Evolutionary conservation across 345 rosid genomes (phyloP).

Genomic region (Gossypium anomalum): DNA sequence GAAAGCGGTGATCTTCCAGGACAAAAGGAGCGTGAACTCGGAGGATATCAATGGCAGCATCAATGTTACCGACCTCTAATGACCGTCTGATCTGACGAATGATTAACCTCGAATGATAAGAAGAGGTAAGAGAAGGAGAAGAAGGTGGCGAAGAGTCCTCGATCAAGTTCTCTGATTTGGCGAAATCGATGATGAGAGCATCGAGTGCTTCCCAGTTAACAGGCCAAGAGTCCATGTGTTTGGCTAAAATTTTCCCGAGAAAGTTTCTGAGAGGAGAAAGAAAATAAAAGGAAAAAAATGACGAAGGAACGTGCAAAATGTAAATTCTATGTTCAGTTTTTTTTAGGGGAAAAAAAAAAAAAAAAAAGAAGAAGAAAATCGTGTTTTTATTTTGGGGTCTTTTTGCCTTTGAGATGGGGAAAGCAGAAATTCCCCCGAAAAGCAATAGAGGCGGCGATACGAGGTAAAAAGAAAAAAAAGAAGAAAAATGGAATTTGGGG

Average conservation of each 20-base stretch:
- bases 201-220: slow-evolving; percentile 96
- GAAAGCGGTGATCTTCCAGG: slow-evolving; percentile 73
- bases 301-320: neutral
- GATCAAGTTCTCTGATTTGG: slow-evolving; percentile 68
- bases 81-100: slow-evolving; percentile 70
- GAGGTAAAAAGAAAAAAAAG: neutral
- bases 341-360: too few species aligned
- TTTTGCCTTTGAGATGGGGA: neutral
- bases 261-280: neutral
- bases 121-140: slow-evolving; percentile 32
- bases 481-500: neutral
- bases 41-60: slow-evolving; percentile 57
- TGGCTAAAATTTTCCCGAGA: slow-evolving; percentile 14
- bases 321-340: neutral
- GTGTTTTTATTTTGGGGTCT: neutral
- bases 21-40: slow-evolving; percentile 62
- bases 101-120: slow-evolving; percentile 65
- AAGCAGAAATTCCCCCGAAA: neutral
- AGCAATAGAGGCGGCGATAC: slow-evolving; percentile 10
- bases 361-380: too few species aligned
- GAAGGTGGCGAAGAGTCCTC: slow-evolving; percentile 42
- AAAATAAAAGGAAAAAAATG: neutral
- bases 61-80: slow-evolving; percentile 71
- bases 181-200: slow-evolving; percentile 68
- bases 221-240: slow-evolving; percentile 51